Percentiles rank a stretch among this genome's conserved stretches.
Evolutionary conservation across 129 eudicot species (phyloP).

Genomic region (Glebionis coronaria): DNA sequence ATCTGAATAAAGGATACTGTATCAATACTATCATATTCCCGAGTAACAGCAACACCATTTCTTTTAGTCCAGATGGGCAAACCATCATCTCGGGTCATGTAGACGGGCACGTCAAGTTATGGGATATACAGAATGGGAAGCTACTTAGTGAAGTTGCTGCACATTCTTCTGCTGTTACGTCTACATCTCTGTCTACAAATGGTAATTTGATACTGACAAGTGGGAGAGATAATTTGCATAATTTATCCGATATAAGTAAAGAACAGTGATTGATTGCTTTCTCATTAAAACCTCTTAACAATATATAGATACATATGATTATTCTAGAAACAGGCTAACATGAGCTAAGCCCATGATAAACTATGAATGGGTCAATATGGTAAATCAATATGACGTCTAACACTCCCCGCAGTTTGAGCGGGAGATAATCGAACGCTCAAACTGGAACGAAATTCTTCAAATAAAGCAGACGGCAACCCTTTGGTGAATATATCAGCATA

Average conservation of each 20-base stretch:
- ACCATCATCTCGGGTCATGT: constrained; percentile 77
- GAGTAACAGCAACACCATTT: constrained; percentile 68
- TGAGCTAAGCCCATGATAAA: no score
- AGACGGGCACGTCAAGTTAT: constrained; percentile 66
- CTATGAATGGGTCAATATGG: no score
- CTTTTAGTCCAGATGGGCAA: constrained; percentile 61
- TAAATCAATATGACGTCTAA: no score
- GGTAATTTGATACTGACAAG: constrained; percentile 67
- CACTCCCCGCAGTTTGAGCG: no score
- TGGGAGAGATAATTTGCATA: constrained; percentile 81
- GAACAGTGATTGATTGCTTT: no score
- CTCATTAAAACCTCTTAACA: no score
- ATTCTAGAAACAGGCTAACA: no score
- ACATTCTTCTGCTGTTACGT: constrained; percentile 64
- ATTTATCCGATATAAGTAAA: constrained; percentile 67
- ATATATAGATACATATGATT: no score
- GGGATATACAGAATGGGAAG: constrained; percentile 77
- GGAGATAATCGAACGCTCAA: no score
- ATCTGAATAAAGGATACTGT: constrained; percentile 69
- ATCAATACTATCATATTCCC: constrained; percentile 60
- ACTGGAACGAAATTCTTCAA: no score
- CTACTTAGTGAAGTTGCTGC: constrained; percentile 72
- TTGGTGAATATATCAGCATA: no score
- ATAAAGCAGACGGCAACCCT: no score
- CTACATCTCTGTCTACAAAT: constrained; percentile 55